Evolutionary conservation across 2,329 filamentous ascomycete species (phyloP).

Genomic region (Tolypocladium guangdongense): DNA sequence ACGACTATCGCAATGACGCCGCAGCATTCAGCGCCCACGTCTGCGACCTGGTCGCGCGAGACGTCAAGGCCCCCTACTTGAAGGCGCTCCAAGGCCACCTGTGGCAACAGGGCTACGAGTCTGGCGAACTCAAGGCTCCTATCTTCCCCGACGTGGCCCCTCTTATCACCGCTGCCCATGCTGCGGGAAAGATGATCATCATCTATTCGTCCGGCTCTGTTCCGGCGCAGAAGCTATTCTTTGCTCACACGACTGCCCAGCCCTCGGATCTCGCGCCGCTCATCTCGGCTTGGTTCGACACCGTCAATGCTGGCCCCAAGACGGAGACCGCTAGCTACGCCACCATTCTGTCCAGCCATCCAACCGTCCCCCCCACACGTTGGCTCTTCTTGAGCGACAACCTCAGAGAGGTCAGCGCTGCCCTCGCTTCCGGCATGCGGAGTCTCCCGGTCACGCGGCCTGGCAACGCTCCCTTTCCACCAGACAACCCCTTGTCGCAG

Average conservation of each 20-base stretch:
- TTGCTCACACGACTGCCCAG: constrained; percentile 51
- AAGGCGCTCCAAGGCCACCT: constrained; percentile 73
- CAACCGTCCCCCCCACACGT: constrained; percentile 33
- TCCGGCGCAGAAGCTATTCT: constrained; percentile 69
- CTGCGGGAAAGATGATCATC: constrained; percentile 45
- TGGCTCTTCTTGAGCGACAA: constrained; percentile 81
- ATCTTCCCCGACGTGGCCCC: constrained; percentile 66
- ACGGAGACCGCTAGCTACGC: constrained; percentile 55
- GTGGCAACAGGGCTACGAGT: constrained; percentile 64
- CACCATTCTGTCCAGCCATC: constrained; percentile 40
- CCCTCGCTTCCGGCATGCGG: constrained; percentile 50
- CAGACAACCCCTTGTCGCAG: constrained; percentile 28
- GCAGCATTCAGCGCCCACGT: constrained; percentile 55
- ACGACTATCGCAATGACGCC: constrained; percentile 47
- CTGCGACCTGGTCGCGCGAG: constrained; percentile 55
- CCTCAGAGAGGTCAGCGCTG: constrained; percentile 55
- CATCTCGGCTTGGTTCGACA: constrained; percentile 65
- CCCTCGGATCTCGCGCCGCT: constrained; percentile 47
- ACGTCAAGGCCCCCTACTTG: constrained; percentile 66
- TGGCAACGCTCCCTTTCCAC: constrained; percentile 55
- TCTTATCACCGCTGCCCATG: constrained; percentile 48
- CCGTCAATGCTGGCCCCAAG: constrained; percentile 69
- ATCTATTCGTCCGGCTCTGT: constrained; percentile 80
- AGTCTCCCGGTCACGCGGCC: constrained; percentile 53
- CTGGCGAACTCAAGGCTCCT: constrained; percentile 58